phyloP scores from a whole-genome alignment of 371 early-diverging fungal species.

The Parasitella parasitica region DNA sequence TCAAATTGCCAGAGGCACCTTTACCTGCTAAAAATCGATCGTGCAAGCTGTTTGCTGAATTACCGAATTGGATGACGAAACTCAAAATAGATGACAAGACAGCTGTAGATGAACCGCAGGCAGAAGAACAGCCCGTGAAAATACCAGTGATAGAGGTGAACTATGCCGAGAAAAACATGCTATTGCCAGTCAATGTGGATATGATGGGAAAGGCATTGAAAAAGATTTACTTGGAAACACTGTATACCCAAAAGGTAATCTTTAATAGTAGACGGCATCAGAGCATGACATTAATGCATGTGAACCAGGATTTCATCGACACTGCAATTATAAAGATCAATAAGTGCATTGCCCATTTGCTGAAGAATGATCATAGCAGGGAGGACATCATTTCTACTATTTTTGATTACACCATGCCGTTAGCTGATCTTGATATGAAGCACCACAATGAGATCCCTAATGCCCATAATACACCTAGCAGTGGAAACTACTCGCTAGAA shows the following conservation, averaged over 20 bases:
- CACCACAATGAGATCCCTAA: neutral
- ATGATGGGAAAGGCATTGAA: slow-evolving; percentile 12
- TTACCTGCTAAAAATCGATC: neutral
- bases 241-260: slow-evolving; percentile 19
- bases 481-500: neutral
- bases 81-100: neutral
- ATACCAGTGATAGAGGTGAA: neutral
- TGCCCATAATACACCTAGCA: neutral
- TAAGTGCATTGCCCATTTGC: slow-evolving; percentile 2
- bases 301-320: neutral
- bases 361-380: neutral
- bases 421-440: slow-evolving; percentile 6
- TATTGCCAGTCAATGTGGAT: slow-evolving; percentile 4
- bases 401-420: slow-evolving; percentile 5
- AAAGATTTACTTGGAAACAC: slow-evolving; percentile 10
- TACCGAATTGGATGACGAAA: neutral
- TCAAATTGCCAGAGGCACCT: neutral
- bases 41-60: neutral
- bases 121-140: neutral
- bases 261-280: neutral
- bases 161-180: neutral
- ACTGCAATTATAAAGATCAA: neutral
- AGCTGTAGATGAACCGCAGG: neutral
- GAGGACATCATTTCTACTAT: slow-evolving; percentile 9
- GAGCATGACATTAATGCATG: neutral